A percentile compares a stretch with the other conserved stretches of the same genome.
These are phyloP conservation scores for Colletotrichum abscissum DNA, from an alignment of 2,329 filamentous ascomycete genomes.

Conservation along the genomic window DNA sequence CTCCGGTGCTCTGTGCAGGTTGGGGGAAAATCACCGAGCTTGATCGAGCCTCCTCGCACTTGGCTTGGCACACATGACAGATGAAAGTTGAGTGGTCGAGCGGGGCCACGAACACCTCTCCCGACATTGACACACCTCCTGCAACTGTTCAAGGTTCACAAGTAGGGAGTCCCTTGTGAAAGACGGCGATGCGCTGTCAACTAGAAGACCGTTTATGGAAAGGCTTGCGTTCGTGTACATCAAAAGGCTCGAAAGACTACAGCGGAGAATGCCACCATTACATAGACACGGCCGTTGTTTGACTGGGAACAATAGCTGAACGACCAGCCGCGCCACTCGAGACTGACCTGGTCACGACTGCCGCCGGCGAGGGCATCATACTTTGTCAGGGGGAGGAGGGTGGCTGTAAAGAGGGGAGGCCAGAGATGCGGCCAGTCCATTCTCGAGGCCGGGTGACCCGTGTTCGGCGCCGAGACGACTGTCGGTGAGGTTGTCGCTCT, in stretches of 20 bases:
- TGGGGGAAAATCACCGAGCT: background rate
- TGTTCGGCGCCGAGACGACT: background rate
- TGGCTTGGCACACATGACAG: constrained; percentile 3
- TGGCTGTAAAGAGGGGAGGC: background rate
- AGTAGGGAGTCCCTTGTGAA: constrained; percentile 17
- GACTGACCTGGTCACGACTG: constrained; percentile 11
- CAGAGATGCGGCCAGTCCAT: constrained; percentile 17
- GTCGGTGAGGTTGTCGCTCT: constrained; percentile 15
- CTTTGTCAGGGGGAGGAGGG: background rate
- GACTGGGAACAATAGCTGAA: background rate
- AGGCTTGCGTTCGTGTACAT: constrained; percentile 41
- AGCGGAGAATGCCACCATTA: background rate
- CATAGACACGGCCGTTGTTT: background rate
- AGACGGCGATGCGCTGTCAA: constrained; percentile 44
- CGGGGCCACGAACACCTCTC: constrained; percentile 7
- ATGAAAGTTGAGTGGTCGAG: constrained; percentile 17
- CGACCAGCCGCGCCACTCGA: background rate
- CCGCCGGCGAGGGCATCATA: constrained; percentile 9
- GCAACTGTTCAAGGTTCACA: background rate
- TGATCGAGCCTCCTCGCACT: background rate
- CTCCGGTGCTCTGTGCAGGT: constrained; percentile 2
- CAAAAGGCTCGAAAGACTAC: background rate
- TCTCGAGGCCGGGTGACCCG: constrained; percentile 7
- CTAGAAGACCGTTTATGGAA: constrained; percentile 43
- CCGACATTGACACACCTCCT: background rate